Evolutionary conservation across 2,329 filamentous ascomycete genomes (phyloP).

Genomic region (Pseudogymnoascus sp.): DNA sequence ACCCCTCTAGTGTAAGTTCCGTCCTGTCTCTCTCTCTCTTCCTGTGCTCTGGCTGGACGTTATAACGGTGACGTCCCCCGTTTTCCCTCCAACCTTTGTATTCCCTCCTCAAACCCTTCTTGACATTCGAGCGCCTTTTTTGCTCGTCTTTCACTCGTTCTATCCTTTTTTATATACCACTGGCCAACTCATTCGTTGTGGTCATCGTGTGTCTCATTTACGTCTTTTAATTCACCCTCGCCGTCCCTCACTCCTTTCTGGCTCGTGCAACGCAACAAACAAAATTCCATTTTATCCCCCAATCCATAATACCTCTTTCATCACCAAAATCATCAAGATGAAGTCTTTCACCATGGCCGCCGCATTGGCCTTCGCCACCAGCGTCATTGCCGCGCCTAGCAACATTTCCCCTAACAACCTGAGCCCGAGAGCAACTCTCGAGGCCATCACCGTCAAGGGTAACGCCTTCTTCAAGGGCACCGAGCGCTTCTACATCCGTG

Average conservation of each 20-base stretch:
- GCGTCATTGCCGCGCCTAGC: background rate
- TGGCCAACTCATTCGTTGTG: constrained; percentile 4
- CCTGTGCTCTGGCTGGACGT: background rate
- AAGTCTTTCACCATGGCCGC: background rate
- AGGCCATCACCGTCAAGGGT: constrained; percentile 2
- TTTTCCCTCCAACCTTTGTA: background rate
- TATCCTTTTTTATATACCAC: background rate
- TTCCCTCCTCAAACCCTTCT: background rate
- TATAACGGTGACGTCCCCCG: constrained; percentile 2
- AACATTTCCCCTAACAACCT: background rate
- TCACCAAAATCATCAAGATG: background rate
- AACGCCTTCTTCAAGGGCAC: constrained; percentile 1
- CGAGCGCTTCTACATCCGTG: constrained; percentile 70
- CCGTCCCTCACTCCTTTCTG: constrained; percentile 2
- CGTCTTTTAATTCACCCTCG: constrained; percentile 6
- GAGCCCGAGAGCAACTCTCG: background rate
- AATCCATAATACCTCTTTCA: background rate
- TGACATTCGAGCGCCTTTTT: constrained; percentile 3
- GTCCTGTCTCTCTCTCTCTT: background rate
- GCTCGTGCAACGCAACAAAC: constrained; percentile 2
- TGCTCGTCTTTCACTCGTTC: constrained; percentile 8
- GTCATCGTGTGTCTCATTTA: constrained; percentile 1
- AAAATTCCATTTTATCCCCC: background rate
- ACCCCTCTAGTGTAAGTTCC: background rate
- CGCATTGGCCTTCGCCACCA: constrained; percentile 1